Evolutionary conservation across 31 red algal genomes (phyloP).

Genomic region (Odonthalia washingtoniensis): DNA sequence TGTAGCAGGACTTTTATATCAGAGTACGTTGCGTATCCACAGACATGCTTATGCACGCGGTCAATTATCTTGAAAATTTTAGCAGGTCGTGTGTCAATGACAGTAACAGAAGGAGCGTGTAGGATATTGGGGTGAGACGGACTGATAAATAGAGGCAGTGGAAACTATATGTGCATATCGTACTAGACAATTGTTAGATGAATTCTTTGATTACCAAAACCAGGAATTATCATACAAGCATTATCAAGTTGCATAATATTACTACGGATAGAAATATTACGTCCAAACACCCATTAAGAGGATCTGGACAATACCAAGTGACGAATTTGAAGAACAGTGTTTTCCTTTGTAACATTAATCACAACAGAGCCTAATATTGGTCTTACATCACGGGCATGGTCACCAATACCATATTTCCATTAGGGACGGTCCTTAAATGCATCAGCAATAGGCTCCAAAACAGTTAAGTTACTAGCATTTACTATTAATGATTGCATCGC

Average conservation of each 20-base stretch:
- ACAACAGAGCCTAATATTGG: conserved; percentile 41
- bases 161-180: too few relatives aligned
- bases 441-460: background rate
- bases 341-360: background rate
- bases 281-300: conserved; percentile 46
- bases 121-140: background rate
- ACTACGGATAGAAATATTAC: conserved; percentile 40
- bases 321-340: too few relatives aligned
- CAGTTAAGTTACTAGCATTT: background rate
- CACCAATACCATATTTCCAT: conserved; percentile 37
- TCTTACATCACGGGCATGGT: conserved; percentile 25
- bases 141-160: background rate
- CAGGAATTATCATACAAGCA: too few relatives aligned
- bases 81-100: background rate
- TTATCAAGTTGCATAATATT: too few relatives aligned
- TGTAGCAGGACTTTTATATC: conserved; percentile 34
- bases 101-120: background rate
- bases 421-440: background rate
- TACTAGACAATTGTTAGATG: too few relatives aligned
- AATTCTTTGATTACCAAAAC: too few relatives aligned
- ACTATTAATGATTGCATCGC: background rate
- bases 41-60: conserved; percentile 33
- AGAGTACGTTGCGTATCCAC: conserved; percentile 34
- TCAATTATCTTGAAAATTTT: conserved; percentile 18
- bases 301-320: background rate